Percentiles rank a stretch among this genome's conserved stretches.
These are phyloP conservation scores for Diospyros kaki DNA, from an alignment of 148 eudicot genomes.

Conservation along the genomic window DNA sequence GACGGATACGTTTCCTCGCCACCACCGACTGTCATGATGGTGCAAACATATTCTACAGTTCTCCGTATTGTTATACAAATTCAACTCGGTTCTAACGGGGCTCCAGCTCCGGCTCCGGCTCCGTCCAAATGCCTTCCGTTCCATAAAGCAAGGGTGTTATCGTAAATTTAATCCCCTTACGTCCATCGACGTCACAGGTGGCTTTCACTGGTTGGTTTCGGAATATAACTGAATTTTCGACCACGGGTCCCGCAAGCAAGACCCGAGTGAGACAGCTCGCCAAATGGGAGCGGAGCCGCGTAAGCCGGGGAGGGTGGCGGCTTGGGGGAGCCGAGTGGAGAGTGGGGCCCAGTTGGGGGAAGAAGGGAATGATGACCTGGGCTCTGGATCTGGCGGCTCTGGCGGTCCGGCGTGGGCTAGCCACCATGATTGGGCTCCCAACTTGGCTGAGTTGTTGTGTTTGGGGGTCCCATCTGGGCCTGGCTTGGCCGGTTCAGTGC, in stretches of 20 bases:
- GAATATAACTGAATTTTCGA: neutral
- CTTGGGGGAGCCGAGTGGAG: conserved; percentile 14
- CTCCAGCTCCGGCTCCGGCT: conserved; percentile 7
- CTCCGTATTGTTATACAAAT: neutral
- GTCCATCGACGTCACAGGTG: conserved; percentile 8
- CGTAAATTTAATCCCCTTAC: neutral
- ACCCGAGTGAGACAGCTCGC: neutral
- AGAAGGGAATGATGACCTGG: conserved; percentile 4
- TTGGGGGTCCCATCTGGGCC: neutral
- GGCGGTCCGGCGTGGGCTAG: conserved; percentile 27
- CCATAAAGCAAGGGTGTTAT: neutral
- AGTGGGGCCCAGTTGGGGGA: too few relatives aligned
- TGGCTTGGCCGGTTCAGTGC: neutral
- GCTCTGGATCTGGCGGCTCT: conserved; percentile 21
- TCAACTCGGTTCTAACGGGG: conserved; percentile 4
- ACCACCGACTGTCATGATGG: conserved; percentile 43
- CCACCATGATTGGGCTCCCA: conserved; percentile 26
- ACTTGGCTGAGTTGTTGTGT: neutral
- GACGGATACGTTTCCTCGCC: conserved; percentile 32
- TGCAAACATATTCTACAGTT: neutral
- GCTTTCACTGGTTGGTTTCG: neutral
- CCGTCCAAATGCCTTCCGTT: neutral
- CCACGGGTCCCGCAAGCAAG: neutral
- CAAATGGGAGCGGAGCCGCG: neutral
- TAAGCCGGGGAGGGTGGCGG: neutral